Evolutionary conservation across 805 yeast genomes (phyloP), one percentile per base, ranked within the genome.

Genomic region (Sugiyamaella lignohabitans): DNA sequence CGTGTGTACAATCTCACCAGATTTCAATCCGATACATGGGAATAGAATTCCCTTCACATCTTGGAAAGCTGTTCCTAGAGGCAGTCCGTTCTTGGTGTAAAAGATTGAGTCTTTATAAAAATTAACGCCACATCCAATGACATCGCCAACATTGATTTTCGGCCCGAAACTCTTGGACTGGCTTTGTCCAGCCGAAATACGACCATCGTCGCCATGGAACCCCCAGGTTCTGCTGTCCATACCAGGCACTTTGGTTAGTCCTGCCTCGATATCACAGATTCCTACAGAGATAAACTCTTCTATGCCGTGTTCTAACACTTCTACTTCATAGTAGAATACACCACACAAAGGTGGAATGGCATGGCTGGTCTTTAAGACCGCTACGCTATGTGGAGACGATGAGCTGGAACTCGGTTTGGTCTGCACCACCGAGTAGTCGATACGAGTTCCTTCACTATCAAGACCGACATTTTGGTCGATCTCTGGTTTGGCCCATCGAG

Each of bases 81-180:
- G 67, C 2, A 84, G 72, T 1, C 96, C 97, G 64, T 89, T 88
- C 60, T 84, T 82, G 0, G 96, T 88, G 53, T 78, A 78, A 56
- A 88, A 89, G 2, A 87, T 72, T 0, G 79, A 66, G 37, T 77
- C 73, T 36, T 75, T 76, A 14, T 74, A 68, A 55, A 77, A 83
- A 66, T 88, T 83, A 20, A 87, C 73, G 3, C 96, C 96, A 63
- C 89, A 83, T 0, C 97, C 97, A 52, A 89, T 73, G 2, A 76
- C 69, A 62, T 87, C 96, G 19, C 74, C 74, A 30, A 66, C 59
- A 0, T 80, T 76, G 60, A 75, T 81, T 24, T 60, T 65, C 36
- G 73, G 71, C 1, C 71, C 70, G 43, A 67, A 71, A 20, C 63
- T 67, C 38, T 66, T 67, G 14, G 69, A 63, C 2, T 67, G 60